phyloP scores from a whole-genome alignment of 1,284 basidiomycete genomes.

The Naganishia cerealis region DNA sequence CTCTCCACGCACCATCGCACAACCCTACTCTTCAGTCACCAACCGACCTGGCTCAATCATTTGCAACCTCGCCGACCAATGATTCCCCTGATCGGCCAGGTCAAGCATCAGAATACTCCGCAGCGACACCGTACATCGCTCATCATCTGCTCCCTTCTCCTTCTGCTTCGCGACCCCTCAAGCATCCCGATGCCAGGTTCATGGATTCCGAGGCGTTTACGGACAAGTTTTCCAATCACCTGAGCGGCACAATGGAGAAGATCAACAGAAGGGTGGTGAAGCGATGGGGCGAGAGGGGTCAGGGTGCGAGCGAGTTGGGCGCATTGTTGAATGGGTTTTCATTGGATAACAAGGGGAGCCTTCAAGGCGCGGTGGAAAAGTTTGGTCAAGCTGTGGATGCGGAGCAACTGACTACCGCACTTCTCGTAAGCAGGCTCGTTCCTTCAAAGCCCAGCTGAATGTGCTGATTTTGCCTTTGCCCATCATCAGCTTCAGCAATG shows the following conservation, averaged over 20 bases:
- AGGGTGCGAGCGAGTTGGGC: slow-evolving; percentile 91
- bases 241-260: slow-evolving; percentile 90
- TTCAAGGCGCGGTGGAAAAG: slow-evolving; percentile 62
- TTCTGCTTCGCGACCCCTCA: slow-evolving; percentile 77
- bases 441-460: not conserved
- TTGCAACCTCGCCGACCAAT: slow-evolving; percentile 31
- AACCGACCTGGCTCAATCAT: slow-evolving; percentile 37
- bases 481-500: slow-evolving; percentile 74
- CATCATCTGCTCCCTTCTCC: slow-evolving; percentile 73
- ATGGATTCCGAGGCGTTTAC: slow-evolving; percentile 95
- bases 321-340: slow-evolving; percentile 95
- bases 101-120: slow-evolving; percentile 29
- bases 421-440: slow-evolving; percentile 63
- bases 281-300: slow-evolving; percentile 87
- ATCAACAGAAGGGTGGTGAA: slow-evolving; percentile 87
- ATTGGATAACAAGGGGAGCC: slow-evolving; percentile 71
- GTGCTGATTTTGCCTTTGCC: not conserved
- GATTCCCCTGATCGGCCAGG: slow-evolving; percentile 29
- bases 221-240: slow-evolving; percentile 88
- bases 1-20: slow-evolving; percentile 89
- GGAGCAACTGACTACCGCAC: slow-evolving; percentile 87
- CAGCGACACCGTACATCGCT: slow-evolving; percentile 50
- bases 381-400: slow-evolving; percentile 89
- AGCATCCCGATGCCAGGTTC: slow-evolving; percentile 88
- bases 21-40: slow-evolving; percentile 67